A percentile compares a stretch with the other conserved stretches of the same genome.
These are phyloP conservation scores for Agrocybe chaxingu DNA, from an alignment of 768 basidiomycete genomes.

Conservation along the genomic window DNA sequence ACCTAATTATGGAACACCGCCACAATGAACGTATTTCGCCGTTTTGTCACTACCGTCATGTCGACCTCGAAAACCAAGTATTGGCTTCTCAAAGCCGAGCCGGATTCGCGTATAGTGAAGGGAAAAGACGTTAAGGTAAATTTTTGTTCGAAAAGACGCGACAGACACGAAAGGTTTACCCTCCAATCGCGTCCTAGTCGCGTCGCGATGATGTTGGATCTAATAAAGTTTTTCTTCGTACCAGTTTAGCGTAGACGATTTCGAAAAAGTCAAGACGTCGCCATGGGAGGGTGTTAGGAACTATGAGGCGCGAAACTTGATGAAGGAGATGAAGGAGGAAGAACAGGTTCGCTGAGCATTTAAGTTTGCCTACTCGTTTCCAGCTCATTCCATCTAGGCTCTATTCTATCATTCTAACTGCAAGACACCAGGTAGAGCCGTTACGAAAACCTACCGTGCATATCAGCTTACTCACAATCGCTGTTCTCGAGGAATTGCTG, in stretches of 20 bases:
- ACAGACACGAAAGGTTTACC: no score
- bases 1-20: slow-evolving; percentile 7
- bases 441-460: neutral
- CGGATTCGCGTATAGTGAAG: slow-evolving; percentile 79
- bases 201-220: neutral
- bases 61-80: slow-evolving; percentile 20
- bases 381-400: slow-evolving; percentile 39
- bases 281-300: slow-evolving; percentile 90
- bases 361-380: neutral
- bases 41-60: neutral
- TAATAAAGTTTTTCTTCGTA: slow-evolving; percentile 1
- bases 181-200: neutral
- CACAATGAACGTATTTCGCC: neutral
- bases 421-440: slow-evolving; percentile 65
- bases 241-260: slow-evolving; percentile 86
- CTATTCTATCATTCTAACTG: slow-evolving; percentile 89
- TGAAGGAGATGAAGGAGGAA: slow-evolving; percentile 75
- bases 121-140: slow-evolving; percentile 82
- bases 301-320: slow-evolving; percentile 77
- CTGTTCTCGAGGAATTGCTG: slow-evolving; percentile 60
- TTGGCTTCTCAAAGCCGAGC: slow-evolving; percentile 88
- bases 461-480: neutral
- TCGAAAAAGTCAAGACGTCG: slow-evolving; percentile 65
- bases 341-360: slow-evolving; percentile 52
- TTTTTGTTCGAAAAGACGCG: neutral